These are phyloP conservation scores for Dichotomopilus funicola DNA, from an alignment of 2,329 filamentous ascomycete species.

Conservation along the genomic window DNA sequence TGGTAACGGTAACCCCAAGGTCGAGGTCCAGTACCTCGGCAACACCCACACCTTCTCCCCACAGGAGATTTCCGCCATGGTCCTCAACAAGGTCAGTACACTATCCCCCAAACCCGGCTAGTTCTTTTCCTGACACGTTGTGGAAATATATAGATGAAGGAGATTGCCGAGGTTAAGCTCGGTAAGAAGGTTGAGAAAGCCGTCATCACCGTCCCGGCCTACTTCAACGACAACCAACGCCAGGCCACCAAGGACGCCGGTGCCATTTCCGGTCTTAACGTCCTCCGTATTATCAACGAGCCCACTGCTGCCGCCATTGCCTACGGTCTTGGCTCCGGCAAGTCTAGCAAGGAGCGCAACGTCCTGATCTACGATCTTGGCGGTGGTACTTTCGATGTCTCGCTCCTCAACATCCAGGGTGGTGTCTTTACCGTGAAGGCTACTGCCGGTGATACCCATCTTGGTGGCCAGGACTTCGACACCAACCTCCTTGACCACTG, in stretches of 20 bases:
- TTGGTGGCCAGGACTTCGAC: constrained; percentile 95
- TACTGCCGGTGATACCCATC: constrained; percentile 93
- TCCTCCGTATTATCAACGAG: constrained; percentile 99
- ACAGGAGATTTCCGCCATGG: constrained; percentile 99
- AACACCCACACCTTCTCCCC: constrained; percentile 95
- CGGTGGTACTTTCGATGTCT: constrained; percentile 99
- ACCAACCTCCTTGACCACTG: constrained; percentile 93
- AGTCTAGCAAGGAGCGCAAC: constrained; percentile 96
- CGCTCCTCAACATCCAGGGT: constrained; percentile 95
- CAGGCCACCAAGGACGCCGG: constrained; percentile 99
- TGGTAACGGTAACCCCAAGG: constrained; percentile 70
- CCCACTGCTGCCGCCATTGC: constrained; percentile 96
- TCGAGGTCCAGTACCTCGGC: constrained; percentile 91
- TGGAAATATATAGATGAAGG: constrained; percentile 72
- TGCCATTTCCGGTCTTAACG: constrained; percentile 94
- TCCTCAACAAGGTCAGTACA: constrained; percentile 78
- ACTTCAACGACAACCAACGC: constrained; percentile 99
- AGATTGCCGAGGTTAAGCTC: constrained; percentile 96
- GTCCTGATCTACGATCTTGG: constrained; percentile 99
- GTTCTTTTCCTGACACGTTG: background rate
- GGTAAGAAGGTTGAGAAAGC: constrained; percentile 99
- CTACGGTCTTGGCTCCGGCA: constrained; percentile 92
- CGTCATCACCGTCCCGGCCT: constrained; percentile 96
- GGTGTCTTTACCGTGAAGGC: constrained; percentile 99
- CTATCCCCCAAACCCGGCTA: background rate